Conservation (phyloP, 2,329 filamentous ascomycete genomes). For the Paraconiothyrium brasiliense region DNA sequence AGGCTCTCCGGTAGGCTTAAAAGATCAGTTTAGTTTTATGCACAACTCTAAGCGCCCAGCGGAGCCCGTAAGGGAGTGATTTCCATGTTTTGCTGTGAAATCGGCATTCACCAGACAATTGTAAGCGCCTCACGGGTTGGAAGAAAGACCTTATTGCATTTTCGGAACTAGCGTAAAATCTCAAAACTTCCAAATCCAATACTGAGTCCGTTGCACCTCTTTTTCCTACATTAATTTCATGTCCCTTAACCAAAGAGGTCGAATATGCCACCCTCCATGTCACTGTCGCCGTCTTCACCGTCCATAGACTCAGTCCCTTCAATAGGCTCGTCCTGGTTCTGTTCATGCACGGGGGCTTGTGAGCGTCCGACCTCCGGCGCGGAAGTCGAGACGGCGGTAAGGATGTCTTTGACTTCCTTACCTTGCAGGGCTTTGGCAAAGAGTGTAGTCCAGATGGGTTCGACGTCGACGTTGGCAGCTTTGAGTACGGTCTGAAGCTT, state of each 20-base stretch:
- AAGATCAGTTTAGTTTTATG: too few species aligned
- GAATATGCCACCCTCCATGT: slow-evolving; percentile 21
- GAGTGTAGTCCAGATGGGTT: slow-evolving; percentile 96
- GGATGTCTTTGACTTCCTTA: slow-evolving; percentile 88
- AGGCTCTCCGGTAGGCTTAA: too few species aligned
- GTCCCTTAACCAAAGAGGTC: slow-evolving; percentile 15
- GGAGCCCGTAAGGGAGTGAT: too few species aligned
- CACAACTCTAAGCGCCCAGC: too few species aligned
- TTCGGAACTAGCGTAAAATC: slow-evolving; percentile 19
- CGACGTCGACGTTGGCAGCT: slow-evolving; percentile 86
- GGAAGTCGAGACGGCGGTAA: slow-evolving; percentile 75
- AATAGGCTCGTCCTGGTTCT: slow-evolving; percentile 12
- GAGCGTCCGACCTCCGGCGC: slow-evolving; percentile 20
- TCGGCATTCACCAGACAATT: too few species aligned
- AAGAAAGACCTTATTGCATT: slow-evolving; percentile 25
- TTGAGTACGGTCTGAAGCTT: slow-evolving; percentile 92
- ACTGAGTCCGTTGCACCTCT: background rate
- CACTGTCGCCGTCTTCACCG: slow-evolving; percentile 18
- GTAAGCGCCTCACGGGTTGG: background rate
- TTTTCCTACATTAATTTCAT: slow-evolving; percentile 7
- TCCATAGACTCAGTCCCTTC: slow-evolving; percentile 15
- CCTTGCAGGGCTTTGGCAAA: slow-evolving; percentile 97
- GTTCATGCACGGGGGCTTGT: background rate
- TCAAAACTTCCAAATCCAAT: slow-evolving; percentile 26
- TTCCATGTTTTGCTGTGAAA: too few species aligned